phyloP scores from a whole-genome alignment of 495 filamentous ascomycete species.

The Penicillium waksmanii region DNA sequence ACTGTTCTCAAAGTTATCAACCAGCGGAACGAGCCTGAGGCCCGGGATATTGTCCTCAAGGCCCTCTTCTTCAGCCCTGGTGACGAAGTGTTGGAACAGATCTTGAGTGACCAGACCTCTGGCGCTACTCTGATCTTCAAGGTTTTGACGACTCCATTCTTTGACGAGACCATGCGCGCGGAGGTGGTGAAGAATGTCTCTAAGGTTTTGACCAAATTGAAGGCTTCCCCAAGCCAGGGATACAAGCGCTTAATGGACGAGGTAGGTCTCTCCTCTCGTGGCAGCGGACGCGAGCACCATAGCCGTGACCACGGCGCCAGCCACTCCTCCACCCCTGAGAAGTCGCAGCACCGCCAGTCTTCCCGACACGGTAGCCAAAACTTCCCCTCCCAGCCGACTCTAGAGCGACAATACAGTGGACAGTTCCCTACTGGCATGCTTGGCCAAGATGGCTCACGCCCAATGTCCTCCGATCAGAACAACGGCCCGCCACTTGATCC shows the following conservation, averaged over 20 bases:
- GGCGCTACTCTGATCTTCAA: slow-evolving; percentile 98
- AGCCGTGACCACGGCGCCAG: slow-evolving; percentile 46
- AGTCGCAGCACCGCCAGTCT: slow-evolving; percentile 52
- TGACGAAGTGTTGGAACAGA: slow-evolving; percentile 86
- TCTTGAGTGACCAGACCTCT: slow-evolving; percentile 86
- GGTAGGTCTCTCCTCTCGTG: slow-evolving; percentile 78
- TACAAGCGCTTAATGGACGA: slow-evolving; percentile 99
- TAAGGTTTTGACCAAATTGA: slow-evolving; percentile 84
- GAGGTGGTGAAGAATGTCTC: slow-evolving; percentile 91
- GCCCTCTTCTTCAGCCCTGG: slow-evolving; percentile 93
- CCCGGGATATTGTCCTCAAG: slow-evolving; percentile 87
- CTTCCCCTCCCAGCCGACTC: slow-evolving; percentile 44
- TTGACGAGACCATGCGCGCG: slow-evolving; percentile 85
- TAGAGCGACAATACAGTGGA: slow-evolving; percentile 53
- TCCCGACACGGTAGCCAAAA: slow-evolving; percentile 51
- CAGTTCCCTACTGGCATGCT: slow-evolving; percentile 45
- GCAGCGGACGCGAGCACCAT: slow-evolving; percentile 51
- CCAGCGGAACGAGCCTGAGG: slow-evolving; percentile 91
- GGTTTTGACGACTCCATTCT: slow-evolving; percentile 95
- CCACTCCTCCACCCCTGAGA: slow-evolving; percentile 42
- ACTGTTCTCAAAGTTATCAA: slow-evolving; percentile 99
- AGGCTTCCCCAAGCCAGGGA: slow-evolving; percentile 90
- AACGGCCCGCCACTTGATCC: slow-evolving; percentile 45
- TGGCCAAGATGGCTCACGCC: slow-evolving; percentile 41
- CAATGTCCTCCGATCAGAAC: slow-evolving; percentile 46